Conservation (phyloP, 768 basidiomycete species). For the Pleurotus cornucopiae region DNA sequence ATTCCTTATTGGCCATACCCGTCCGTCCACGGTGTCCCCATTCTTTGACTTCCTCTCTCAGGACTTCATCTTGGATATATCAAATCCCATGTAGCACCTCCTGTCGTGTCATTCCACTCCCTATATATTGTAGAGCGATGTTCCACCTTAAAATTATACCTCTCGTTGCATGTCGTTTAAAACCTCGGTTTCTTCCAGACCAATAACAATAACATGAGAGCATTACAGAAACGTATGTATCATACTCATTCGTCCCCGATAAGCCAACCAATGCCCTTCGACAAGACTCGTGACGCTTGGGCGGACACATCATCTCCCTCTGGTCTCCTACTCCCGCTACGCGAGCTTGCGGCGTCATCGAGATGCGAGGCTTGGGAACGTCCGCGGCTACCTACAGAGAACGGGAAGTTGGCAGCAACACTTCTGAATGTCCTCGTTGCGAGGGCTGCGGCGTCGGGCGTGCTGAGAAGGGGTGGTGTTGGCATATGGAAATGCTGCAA, state of each 20-base stretch:
- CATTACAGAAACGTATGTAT: neutral
- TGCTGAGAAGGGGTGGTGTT: constrained; percentile 60
- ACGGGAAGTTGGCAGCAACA: constrained; percentile 73
- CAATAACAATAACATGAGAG: too few relatives aligned
- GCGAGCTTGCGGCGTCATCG: constrained; percentile 39
- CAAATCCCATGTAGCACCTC: neutral
- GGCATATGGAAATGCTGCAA: constrained; percentile 69
- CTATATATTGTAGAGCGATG: neutral
- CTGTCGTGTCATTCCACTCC: neutral
- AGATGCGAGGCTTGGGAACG: constrained; percentile 33
- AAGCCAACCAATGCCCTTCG: constrained; percentile 94
- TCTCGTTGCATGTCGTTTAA: neutral
- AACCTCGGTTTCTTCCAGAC: neutral
- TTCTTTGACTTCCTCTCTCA: neutral
- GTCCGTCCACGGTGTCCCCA: neutral
- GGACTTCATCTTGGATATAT: constrained; percentile 3
- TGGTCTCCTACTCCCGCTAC: constrained; percentile 35
- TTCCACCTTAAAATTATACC: constrained; percentile 2
- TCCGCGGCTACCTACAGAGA: constrained; percentile 45
- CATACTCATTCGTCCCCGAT: constrained; percentile 50
- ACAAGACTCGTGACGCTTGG: constrained; percentile 76
- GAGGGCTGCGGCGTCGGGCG: constrained; percentile 76
- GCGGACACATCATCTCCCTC: constrained; percentile 61
- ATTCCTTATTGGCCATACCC: neutral
- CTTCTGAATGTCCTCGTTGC: constrained; percentile 76